A percentile compares a stretch with the other conserved stretches of the same genome.
Evolutionary conservation across 768 basidiomycete genomes (phyloP).

Genomic region (Exidia glandulosa): DNA sequence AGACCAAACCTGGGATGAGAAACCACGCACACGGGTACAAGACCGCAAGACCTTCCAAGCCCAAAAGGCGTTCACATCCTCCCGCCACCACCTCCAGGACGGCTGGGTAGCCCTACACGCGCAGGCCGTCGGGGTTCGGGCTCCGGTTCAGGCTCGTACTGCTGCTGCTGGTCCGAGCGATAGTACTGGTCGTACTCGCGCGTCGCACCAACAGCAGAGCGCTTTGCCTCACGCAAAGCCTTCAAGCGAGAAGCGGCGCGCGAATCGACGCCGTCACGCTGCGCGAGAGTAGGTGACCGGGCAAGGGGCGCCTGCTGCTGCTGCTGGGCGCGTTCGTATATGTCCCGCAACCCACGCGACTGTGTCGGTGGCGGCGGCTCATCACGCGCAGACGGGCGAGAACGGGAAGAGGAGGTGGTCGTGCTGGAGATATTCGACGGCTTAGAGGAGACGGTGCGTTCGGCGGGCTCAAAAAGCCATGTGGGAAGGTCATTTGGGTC

Average conservation of each 20-base stretch:
- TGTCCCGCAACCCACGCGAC: constrained; percentile 25
- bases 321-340: constrained; percentile 25
- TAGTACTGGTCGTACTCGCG: constrained; percentile 2
- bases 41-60: no score
- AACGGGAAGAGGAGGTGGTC: neutral
- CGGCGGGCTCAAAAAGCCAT: constrained; percentile 54
- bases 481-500: constrained; percentile 46
- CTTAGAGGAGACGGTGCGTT: constrained; percentile 28
- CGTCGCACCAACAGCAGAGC: constrained; percentile 15
- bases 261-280: neutral
- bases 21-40: neutral
- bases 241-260: constrained; percentile 31
- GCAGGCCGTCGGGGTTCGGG: neutral
- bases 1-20: neutral
- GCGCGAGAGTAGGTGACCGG: neutral
- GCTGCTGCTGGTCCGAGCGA: neutral
- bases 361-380: neutral
- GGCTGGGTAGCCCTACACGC: neutral
- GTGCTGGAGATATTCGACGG: neutral
- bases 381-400: neutral
- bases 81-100: neutral
- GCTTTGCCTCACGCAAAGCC: constrained; percentile 40
- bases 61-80: no score
- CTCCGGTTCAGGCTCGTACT: neutral
- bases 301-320: neutral